phyloP scores from a whole-genome alignment of 305 asterid species.

The Fraxinus floribunda region DNA sequence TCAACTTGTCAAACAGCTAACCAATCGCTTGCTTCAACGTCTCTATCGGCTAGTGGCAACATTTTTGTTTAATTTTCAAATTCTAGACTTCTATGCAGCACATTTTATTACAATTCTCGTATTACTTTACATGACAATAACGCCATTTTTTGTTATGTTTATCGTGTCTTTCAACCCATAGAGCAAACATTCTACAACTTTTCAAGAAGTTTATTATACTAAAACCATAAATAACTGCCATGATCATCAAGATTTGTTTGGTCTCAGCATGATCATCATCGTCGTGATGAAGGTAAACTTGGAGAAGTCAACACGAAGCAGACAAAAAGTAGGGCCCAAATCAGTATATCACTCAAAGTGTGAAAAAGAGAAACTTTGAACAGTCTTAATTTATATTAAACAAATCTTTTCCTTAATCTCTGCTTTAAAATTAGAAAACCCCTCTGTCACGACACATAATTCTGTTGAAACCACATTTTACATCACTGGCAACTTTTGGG shows the following conservation, averaged over 20 bases:
- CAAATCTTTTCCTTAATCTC: conserved; percentile 10
- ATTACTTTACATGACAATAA: not conserved
- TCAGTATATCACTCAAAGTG: conserved; percentile 20
- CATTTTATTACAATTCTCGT: not conserved
- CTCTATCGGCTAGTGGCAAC: not conserved
- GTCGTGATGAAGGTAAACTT: conserved; percentile 6
- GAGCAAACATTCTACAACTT: not conserved
- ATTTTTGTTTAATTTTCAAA: not conserved
- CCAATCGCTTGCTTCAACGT: not conserved
- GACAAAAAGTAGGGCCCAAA: conserved; percentile 40
- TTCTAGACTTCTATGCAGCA: not conserved
- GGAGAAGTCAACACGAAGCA: conserved; percentile 43
- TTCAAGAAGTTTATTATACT: not conserved
- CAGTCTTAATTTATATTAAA: conserved; percentile 1
- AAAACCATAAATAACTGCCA: not conserved
- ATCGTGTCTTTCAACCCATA: not conserved
- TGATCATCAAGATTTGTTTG: not conserved
- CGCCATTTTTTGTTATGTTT: not conserved
- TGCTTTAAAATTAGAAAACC: conserved; percentile 9
- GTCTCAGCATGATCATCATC: conserved; percentile 19
- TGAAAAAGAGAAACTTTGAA: conserved; percentile 25
- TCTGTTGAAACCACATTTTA: conserved; percentile 34
- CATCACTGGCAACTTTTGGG: conserved; percentile 23
- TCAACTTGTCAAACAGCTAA: not conserved
- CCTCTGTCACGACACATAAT: conserved; percentile 22